Base-by-base conservation (phyloP, 2,329 filamentous ascomycete genomes). In the Talaromyces sp. region DNA sequence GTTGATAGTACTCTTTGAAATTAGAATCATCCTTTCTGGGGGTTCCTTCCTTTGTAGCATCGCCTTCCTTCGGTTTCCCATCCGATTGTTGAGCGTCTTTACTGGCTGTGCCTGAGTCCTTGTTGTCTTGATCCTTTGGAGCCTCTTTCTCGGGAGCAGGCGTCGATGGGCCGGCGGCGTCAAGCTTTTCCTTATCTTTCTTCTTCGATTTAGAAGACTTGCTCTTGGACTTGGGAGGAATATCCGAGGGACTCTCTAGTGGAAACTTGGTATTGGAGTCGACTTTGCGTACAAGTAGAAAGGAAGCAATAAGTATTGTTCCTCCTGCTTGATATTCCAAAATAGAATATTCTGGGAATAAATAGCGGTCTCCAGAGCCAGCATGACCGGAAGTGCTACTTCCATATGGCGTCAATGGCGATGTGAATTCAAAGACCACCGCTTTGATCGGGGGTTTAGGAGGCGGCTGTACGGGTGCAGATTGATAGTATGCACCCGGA, bases 261-360 rank as follows among this genome's bases (percentile, higher is more conserved):
- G 75, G 74, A 50, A 76, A 76, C 61, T 73, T 70, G 9, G 69
- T 65, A 53, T 73, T 76, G 33, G 74, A 68, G 56, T 76, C 76
- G 1, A 79, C 78, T 59, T 77, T 78, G 14, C 76, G 72, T 27
- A 80, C 74, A 16, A 81, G 68, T 5, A 82, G 67, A 64, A 82
- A 82, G 1, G 80, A 82, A 34, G 77, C 78, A 50, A 81, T 69
- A 30, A 82, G 76, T 5, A 75, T 75, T 10, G 74, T 79, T 40
- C 79, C 78, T 16, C 75, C 77, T 4, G 77, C 75, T 23, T 79
- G 71, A 69, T 76, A 81, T 64, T 82, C 80, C 18, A 82, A 65
- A 3, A 82, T 81, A 3, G 79, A 76, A 66, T 81, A 69, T 65
- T 81, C 78, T 0, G 80, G 80, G 63, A 82, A 81, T 1, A 81